Conservation (phyloP, 2,329 filamentous ascomycete species). For the Fusarium anthophilum region DNA sequence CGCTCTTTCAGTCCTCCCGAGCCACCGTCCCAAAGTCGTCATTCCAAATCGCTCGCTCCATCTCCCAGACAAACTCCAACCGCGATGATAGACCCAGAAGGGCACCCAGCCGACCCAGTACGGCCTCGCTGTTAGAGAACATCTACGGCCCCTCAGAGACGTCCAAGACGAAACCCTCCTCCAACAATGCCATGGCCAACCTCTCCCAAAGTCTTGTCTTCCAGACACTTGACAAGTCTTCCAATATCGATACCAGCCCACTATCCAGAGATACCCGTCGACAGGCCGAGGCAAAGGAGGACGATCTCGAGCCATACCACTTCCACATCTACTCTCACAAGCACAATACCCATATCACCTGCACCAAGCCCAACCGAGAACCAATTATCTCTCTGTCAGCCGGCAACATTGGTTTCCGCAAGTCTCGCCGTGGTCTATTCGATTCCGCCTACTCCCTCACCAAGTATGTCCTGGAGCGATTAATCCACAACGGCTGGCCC, state of each 20-base stretch:
- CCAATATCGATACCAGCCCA: conserved; percentile 46
- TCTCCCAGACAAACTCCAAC: conserved; percentile 52
- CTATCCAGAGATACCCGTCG: conserved; percentile 39
- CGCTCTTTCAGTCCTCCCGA: conserved; percentile 45
- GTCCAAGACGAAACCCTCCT: conserved; percentile 17
- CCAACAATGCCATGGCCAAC: conserved; percentile 46
- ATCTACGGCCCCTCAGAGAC: conserved; percentile 45
- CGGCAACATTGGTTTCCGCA: conserved; percentile 92
- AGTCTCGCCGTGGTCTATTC: conserved; percentile 81
- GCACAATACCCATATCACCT: conserved; percentile 95
- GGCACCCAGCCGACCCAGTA: conserved; percentile 39
- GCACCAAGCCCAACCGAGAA: conserved; percentile 82
- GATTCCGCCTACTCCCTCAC: conserved; percentile 93
- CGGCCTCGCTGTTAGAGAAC: conserved; percentile 47
- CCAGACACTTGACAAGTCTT: conserved; percentile 48
- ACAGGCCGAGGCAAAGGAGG: conserved; percentile 45
- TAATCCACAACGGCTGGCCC: conserved; percentile 83
- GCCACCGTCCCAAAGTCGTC: conserved; percentile 32
- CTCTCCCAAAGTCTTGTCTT: conserved; percentile 53
- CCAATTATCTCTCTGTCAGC: conserved; percentile 82
- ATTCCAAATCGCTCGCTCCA: conserved; percentile 44
- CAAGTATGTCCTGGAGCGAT: conserved; percentile 82
- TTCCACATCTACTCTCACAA: conserved; percentile 87
- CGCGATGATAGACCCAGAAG: conserved; percentile 41
- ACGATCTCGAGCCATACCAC: conserved; percentile 74